Conservation (phyloP, 108 stramenopile genomes). For the Aurantiochytrium sp. region DNA sequence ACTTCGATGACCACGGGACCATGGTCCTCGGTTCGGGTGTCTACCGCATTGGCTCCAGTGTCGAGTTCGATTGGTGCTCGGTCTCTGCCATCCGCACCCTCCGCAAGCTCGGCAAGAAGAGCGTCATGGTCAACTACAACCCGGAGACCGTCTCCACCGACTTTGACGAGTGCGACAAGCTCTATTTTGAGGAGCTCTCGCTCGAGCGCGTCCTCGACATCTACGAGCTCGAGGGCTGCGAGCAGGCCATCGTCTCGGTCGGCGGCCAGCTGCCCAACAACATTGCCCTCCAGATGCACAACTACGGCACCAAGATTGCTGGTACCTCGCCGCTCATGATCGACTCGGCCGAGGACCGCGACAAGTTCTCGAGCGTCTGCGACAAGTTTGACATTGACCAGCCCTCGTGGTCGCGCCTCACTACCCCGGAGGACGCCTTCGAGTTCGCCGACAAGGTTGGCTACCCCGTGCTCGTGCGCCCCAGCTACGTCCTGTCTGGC, state of each 20-base stretch:
- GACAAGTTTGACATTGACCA: constrained; percentile 93
- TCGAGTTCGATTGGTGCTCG: constrained; percentile 99
- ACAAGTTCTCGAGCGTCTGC: constrained; percentile 90
- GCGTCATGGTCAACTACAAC: constrained; percentile 96
- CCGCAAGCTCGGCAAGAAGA: constrained; percentile 75
- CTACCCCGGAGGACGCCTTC: constrained; percentile 71
- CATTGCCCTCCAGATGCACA: constrained; percentile 81
- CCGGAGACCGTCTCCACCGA: constrained; percentile 99
- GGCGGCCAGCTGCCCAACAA: constrained; percentile 94
- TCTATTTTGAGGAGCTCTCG: constrained; percentile 96
- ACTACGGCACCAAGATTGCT: constrained; percentile 83
- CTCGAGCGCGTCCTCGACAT: constrained; percentile 90
- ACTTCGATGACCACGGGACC: constrained; percentile 71
- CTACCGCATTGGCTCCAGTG: constrained; percentile 93
- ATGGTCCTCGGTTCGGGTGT: constrained; percentile 94
- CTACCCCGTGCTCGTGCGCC: constrained; percentile 88
- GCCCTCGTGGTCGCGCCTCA: constrained; percentile 88
- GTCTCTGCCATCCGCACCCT: constrained; percentile 89
- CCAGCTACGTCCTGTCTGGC: constrained; percentile 92
- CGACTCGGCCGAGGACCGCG: constrained; percentile 94
- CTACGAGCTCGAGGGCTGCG: constrained; percentile 73
- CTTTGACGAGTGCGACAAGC: constrained; percentile 96
- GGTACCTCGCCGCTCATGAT: constrained; percentile 90
- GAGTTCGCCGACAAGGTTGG: constrained; percentile 83
- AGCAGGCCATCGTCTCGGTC: constrained; percentile 72